Conservation (phyloP, 164 flowering plant species). For the Dillenia turbinata region DNA sequence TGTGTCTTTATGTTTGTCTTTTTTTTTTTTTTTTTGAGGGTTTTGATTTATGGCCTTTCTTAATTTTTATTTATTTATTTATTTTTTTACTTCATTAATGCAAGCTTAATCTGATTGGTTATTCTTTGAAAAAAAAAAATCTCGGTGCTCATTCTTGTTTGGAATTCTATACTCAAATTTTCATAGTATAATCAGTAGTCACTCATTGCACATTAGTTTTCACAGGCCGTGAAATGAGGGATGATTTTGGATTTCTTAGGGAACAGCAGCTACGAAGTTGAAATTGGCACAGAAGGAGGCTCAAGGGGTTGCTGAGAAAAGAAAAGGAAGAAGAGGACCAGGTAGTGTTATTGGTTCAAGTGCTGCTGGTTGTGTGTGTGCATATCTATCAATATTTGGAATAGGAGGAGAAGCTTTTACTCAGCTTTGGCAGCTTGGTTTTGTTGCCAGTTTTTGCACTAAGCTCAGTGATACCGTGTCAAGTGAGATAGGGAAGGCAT, state of each 20-base stretch:
- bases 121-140: background rate
- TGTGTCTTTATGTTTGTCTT: no score
- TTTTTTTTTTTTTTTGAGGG: no score
- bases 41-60: no score
- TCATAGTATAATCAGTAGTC: no score
- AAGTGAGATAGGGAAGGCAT: conserved; percentile 97
- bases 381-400: conserved; percentile 68
- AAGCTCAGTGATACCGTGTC: conserved; percentile 96
- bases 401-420: conserved; percentile 55
- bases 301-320: conserved; percentile 94
- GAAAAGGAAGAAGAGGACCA: conserved; percentile 93
- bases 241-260: conserved; percentile 34
- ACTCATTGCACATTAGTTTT: no score
- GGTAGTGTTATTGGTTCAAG: conserved; percentile 98
- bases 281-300: conserved; percentile 97
- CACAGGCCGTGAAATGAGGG: no score
- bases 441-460: conserved; percentile 96
- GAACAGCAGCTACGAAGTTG: conserved; percentile 87
- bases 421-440: conserved; percentile 74
- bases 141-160: no score
- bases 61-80: no score
- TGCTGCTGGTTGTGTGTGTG: conserved; percentile 98
- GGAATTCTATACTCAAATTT: no score
- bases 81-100: no score
- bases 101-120: background rate